Evolutionary conservation across 2,329 filamentous ascomycete species (phyloP), one percentile per base, ranked within the genome.

Genomic region (Hypoxylon sp.): DNA sequence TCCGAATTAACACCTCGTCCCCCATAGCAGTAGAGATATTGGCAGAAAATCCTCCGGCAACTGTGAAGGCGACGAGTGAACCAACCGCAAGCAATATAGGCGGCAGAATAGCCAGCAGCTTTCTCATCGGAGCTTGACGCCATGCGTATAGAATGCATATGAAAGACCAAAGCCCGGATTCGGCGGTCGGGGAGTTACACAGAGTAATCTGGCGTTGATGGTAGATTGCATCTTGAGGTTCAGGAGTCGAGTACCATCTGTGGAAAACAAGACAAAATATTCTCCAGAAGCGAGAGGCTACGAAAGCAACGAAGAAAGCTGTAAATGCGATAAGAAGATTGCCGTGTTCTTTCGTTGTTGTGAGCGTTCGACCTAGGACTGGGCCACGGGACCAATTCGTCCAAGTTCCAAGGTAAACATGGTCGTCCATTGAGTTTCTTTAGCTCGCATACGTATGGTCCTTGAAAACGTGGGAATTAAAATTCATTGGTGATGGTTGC

Each of bases 151-250:
- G 2, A 1, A 67, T 28, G 1, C 30, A 50, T 5, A 66, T 1
- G 5, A 69, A 34, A 1, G 62, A 63, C 5, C 49, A 7, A 3
- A 73, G 45, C 0, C 55, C 63, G 6, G 49, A 57, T 6, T 70
- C 69, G 0, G 68, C 60, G 0, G 63, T 34, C 0, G 68, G 38
- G 1, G 71, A 68, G 32, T 73, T 73, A 10, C 71, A 68, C 9
- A 72, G 41, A 14, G 68, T 46, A 1, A 67, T 48, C 28, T 73
- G 71, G 1, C 63, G 63, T 41, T 73, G 69, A 13, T 72, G 63
- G 21, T 72, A 36, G 2, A 72, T 38, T 2, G 63, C 17, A 34
- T 64, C 59, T 17, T 21, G 63, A 4, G 19, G 41, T 0, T 41
- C 21, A 0, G 55, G 5, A 9, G 52, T 61, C 2, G 69, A 72